Base-by-base conservation (phyloP, 2,329 filamentous ascomycete genomes). In the Alternaria alternata region DNA sequence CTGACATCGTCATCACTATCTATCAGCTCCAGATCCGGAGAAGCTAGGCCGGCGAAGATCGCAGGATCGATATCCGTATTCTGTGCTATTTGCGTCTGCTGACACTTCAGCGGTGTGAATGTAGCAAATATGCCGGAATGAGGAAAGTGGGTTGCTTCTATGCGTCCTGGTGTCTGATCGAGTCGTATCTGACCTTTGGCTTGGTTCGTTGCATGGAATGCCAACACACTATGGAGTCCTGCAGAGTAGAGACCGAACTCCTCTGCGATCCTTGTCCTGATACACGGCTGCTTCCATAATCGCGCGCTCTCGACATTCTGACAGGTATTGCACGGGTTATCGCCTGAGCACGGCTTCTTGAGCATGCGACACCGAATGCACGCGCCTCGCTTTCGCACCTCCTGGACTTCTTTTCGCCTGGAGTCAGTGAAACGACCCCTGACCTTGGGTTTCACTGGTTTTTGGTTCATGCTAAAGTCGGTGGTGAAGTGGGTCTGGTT, bases 361-460 rank as follows among this genome's bases (percentile, higher is more conserved):
- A 89, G 77, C 86, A 89, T 88, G 14, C 86, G 84, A 70, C 87
- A 89, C 34, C 87, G 83, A 62, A 88, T 84, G 67, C 87, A 89
- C 7, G 87, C 87, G 12, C 87, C 87, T 53, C 83, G 80, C 71
- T 88, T 88, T 24, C 87, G 81, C 34, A 88, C 84, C 61, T 86
- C 82, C 63, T 86, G 84, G 2, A 88, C 86, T 68, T 88, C 85
- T 63, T 86, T 84, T 34, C 87, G 82, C 59, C 86, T 79, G 22
- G 81, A 80, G 43, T 86, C 84, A 30, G 83, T 81, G 67, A 89
- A 88, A n/a, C 83, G 80, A 4, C 84, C 84, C 43, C 87, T 81
- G 6, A 84, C 82, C 64, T 86, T 86, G 75, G 64, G 82, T 68
- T 71, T 77, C 8, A 71, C 39, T 28, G 77, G 71, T 66, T 79